These are phyloP conservation scores for Suillus placidus DNA, from an alignment of 768 basidiomycete species.

Conservation along the genomic window DNA sequence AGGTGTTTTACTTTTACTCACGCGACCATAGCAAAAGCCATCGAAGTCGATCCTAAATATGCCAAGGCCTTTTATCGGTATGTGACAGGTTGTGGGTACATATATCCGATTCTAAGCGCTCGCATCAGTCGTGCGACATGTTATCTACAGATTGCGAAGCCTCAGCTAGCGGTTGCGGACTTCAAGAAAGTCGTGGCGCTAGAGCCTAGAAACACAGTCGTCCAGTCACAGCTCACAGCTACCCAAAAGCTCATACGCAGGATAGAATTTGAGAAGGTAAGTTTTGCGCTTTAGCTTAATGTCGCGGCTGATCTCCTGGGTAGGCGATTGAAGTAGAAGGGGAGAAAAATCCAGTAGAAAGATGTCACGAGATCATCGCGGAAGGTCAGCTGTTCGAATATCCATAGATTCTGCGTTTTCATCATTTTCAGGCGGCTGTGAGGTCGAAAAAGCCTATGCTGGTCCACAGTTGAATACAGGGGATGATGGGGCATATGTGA, in stretches of 20 bases:
- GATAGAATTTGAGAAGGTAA: slow-evolving; percentile 90
- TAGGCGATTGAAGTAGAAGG: slow-evolving; percentile 94
- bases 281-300: slow-evolving; percentile 6
- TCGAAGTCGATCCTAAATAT: slow-evolving; percentile 85
- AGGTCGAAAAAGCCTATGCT: slow-evolving; percentile 69
- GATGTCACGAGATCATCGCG: slow-evolving; percentile 77
- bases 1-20: slow-evolving; percentile 2
- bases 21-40: slow-evolving; percentile 66
- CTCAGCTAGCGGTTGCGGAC: slow-evolving; percentile 83
- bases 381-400: slow-evolving; percentile 53
- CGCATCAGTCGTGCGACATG: slow-evolving; percentile 78
- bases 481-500: slow-evolving; percentile 68
- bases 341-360: slow-evolving; percentile 74
- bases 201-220: slow-evolving; percentile 85
- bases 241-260: slow-evolving; percentile 91
- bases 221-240: slow-evolving; percentile 77
- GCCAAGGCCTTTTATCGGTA: slow-evolving; percentile 89
- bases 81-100: slow-evolving; percentile 18
- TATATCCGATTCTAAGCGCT: slow-evolving; percentile 2
- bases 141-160: slow-evolving; percentile 86
- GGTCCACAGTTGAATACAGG: slow-evolving; percentile 71
- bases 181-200: slow-evolving; percentile 82
- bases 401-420: slow-evolving; percentile 11
- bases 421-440: slow-evolving; percentile 65
- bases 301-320: slow-evolving; percentile 2